Evolutionary conservation across 495 filamentous ascomycete species (phyloP), one percentile per base, ranked within the genome.

Genomic region (Aspergillus saccharolyticus): DNA sequence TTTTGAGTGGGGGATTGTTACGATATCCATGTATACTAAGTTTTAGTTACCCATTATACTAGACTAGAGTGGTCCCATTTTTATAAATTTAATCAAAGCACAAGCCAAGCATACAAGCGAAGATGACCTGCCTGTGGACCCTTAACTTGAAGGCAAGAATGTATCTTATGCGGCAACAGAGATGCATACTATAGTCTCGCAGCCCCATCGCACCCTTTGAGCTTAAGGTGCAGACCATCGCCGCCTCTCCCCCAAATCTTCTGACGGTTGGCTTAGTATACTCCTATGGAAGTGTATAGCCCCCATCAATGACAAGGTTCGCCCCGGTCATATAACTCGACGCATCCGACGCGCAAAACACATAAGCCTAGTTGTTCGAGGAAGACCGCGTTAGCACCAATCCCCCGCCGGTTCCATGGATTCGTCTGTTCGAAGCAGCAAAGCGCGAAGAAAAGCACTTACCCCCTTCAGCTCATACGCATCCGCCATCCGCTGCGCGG

Each of bases 251-350:
- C 25, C 25, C n/a, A n/a, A n/a, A n/a, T n/a, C n/a, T n/a, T n/a
- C n/a, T n/a, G n/a, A n/a, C n/a, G n/a, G n/a, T n/a, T n/a, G n/a
- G n/a, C n/a, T n/a, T n/a, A n/a, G n/a, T n/a, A n/a, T 12, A 39
- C 12, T 12, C 7, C 51, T 58, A 69, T 25, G 66, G 66, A 42
- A 63, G 57, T 1, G 64, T 67, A 53, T 69, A 69, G 18, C 69
- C 67, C 9, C 67, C 69, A 52, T 70, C 69, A 47, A 72, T 61
- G 1, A 72, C 55, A 5, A 72, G 52, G 56, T 72, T 57, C 20
- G 65, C 56, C 15, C 70, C 70, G 22, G 70, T 72, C 63, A 68
- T 70, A 54, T 67, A 72, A 30, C 66, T 69, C 16, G 61, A 66
- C 15, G 69, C 69, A 60, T 70, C 69, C 2, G 63, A 66, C 4